Conservation (phyloP, 1,284 basidiomycete species). For the Marasmius fiardii region DNA sequence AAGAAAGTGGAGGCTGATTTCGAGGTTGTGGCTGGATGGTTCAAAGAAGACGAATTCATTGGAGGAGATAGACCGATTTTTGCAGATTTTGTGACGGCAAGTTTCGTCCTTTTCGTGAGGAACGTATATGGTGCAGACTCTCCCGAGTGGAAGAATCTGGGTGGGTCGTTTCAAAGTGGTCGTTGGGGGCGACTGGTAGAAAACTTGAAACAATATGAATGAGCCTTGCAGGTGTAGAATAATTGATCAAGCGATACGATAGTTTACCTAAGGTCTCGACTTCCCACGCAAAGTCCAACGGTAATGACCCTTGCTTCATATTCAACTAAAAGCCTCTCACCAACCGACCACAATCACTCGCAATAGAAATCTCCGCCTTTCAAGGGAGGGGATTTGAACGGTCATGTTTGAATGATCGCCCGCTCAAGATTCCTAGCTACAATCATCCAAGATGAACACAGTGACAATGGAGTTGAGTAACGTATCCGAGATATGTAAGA, state of each 20-base stretch:
- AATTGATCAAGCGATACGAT: background rate
- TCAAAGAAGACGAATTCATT: slow-evolving; percentile 22
- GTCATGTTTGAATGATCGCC: too few species aligned
- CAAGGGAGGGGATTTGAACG: too few species aligned
- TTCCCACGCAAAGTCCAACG: too few species aligned
- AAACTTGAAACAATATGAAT: slow-evolving; percentile 21
- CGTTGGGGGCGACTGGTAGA: slow-evolving; percentile 25
- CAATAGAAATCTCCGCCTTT: too few species aligned
- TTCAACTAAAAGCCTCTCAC: too few species aligned
- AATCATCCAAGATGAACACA: too few species aligned
- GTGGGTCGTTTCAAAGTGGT: slow-evolving; percentile 23
- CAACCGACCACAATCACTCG: too few species aligned
- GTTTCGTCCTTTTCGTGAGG: slow-evolving; percentile 16
- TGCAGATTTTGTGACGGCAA: slow-evolving; percentile 30
- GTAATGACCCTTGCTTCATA: too few species aligned
- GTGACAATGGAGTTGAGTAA: too few species aligned
- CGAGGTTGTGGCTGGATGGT: slow-evolving; percentile 18
- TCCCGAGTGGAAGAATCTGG: slow-evolving; percentile 25
- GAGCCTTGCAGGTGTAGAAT: background rate
- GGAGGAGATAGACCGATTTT: slow-evolving; percentile 20
- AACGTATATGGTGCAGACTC: slow-evolving; percentile 18
- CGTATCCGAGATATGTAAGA: too few species aligned
- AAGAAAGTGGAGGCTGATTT: slow-evolving; percentile 20
- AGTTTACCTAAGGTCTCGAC: too few species aligned
- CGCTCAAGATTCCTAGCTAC: too few species aligned